Base-by-base conservation (phyloP, 2,329 filamentous ascomycete genomes). In the Colletotrichum melonis region DNA sequence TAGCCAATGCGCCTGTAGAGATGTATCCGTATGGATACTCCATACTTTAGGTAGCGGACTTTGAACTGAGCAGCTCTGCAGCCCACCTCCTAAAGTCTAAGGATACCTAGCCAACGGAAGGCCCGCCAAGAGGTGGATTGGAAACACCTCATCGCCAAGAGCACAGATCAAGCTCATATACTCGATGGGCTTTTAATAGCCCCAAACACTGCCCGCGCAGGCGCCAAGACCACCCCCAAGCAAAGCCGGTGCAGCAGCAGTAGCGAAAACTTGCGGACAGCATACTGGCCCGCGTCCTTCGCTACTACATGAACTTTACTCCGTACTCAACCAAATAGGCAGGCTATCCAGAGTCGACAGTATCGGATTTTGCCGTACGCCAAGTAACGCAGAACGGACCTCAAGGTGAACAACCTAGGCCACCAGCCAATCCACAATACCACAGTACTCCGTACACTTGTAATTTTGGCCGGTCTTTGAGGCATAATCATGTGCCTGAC, bases 81-180 rank as follows among this genome's bases (percentile, higher is more conserved):
- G 38, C 38, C 38, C 38, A n/a, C n/a, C n/a, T n/a, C n/a, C n/a
- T n/a, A n/a, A n/a, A n/a, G n/a, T n/a, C 56, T 38, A 22, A 32
- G 22, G 14, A 35, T 38, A 22, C 59, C 26, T 52, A 16, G 38
- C 28, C n/a, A 46, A 63, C 22, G 26, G 28, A 22, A 14, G 26
- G 5, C 6, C 42, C 70, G 66, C 70, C 70, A 73, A 73, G 70
- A 59, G 67, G 67, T 14, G 38, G 52, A 63, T 69, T 69, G 65
- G 63, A 69, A 72, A 67, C 65, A 62, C 58, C 46, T 46, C 52
- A 69, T 72, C 59, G 70, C 70, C 70, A 73, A 73, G 70, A 60
- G 66, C 70, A 69, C 46, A 49, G 59, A 63, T 69, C 70, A 60
- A 73, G 70, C 70, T 73, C 66, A n/a, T 69, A 62, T 65, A 69